Percentiles rank a stretch among this genome's conserved stretches.
phyloP scores from a whole-genome alignment of 148 eudicot genomes.

The Hydrangea macrophylla region DNA sequence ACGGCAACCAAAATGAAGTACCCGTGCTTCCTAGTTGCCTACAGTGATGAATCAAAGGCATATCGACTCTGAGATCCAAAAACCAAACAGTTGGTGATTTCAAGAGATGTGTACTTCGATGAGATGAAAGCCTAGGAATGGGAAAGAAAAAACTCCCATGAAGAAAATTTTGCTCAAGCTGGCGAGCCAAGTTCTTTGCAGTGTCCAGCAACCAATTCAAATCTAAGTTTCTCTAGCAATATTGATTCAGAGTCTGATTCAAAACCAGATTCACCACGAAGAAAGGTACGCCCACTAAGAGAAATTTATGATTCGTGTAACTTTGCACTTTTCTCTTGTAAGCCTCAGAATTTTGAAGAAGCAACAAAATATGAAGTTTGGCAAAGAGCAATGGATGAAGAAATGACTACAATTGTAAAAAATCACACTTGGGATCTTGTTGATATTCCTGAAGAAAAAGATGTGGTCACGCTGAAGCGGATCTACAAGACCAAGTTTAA shows the following conservation, averaged over 20 bases:
- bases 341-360: constrained; percentile 4
- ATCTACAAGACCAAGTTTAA: no score
- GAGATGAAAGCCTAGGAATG: not conserved
- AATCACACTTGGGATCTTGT: not conserved
- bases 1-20: no score
- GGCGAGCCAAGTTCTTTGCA: not conserved
- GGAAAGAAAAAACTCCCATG: not conserved
- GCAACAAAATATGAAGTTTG: not conserved
- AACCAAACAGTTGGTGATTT: not conserved
- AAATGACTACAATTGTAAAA: not conserved
- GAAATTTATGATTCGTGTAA: constrained; percentile 3
- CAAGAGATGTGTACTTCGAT: not conserved
- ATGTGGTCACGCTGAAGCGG: no score
- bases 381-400: constrained; percentile 4
- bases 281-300: not conserved
- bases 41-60: not conserved
- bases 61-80: not conserved
- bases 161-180: not conserved
- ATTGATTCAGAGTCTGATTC: not conserved
- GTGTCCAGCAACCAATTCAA: not conserved
- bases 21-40: not conserved
- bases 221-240: no score
- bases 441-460: no score
- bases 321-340: constrained; percentile 10
- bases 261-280: not conserved